Evolutionary conservation across 176 grass and related monocot species (phyloP).

Genomic region (Elymus sibiricus): DNA sequence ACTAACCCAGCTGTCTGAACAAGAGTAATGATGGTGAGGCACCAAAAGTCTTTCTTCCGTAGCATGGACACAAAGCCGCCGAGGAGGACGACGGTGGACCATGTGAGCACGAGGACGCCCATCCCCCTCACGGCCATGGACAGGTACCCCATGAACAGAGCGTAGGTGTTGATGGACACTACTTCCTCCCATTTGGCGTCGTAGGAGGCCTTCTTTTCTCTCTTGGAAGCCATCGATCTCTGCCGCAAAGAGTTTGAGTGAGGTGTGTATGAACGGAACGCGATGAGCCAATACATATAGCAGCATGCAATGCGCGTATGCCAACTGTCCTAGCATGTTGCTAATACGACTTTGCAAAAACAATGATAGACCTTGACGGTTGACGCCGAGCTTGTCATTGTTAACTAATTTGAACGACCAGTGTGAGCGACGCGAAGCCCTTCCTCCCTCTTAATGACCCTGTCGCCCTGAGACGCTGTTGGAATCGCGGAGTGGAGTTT

Average conservation of each 20-base stretch:
- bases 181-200: background rate
- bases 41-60: too few species aligned
- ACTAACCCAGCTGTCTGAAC: too few species aligned
- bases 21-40: too few species aligned
- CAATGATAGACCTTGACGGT: background rate
- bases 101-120: background rate
- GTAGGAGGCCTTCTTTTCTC: background rate
- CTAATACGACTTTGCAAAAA: background rate
- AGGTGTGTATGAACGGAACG: background rate
- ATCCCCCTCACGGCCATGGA: background rate
- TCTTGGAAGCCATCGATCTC: background rate
- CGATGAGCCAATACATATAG: background rate
- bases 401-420: background rate
- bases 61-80: too few species aligned
- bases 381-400: background rate
- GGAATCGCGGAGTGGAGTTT: too few species aligned
- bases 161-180: background rate
- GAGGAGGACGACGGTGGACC: too few species aligned
- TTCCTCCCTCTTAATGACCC: too few species aligned
- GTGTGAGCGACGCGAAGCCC: too few species aligned
- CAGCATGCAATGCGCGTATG: background rate
- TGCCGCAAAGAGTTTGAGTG: background rate
- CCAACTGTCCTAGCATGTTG: background rate
- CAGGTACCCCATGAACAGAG: background rate
- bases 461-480: too few species aligned